These are phyloP conservation scores for Fusarium sp. DNA, from an alignment of 2,329 filamentous ascomycete genomes.

Conservation along the genomic window DNA sequence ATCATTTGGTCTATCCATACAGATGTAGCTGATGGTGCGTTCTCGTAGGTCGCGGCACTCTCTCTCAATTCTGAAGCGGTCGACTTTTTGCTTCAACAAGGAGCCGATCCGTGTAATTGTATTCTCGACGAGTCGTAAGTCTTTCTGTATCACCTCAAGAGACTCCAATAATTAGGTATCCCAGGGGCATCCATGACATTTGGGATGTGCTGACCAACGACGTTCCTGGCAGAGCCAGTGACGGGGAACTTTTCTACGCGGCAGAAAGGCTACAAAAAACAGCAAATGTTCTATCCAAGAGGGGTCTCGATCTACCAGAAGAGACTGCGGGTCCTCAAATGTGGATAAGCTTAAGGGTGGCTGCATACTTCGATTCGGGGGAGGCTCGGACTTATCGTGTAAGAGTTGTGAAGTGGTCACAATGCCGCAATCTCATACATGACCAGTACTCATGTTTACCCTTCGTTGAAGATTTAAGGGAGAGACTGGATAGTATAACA, in stretches of 20 bases:
- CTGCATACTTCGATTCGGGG: background rate
- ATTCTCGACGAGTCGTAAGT: background rate
- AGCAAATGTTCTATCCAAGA: background rate
- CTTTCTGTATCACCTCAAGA: background rate
- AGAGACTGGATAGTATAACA: background rate
- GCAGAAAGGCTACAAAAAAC: background rate
- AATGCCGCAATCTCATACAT: background rate
- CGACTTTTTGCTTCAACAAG: background rate
- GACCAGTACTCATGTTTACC: background rate
- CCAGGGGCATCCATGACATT: background rate
- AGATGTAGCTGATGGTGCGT: background rate
- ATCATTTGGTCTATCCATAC: background rate
- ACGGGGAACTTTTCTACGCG: background rate
- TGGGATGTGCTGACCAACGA: background rate
- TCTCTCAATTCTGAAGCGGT: background rate
- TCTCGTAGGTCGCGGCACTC: background rate
- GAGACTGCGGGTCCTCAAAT: background rate
- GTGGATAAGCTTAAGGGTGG: background rate
- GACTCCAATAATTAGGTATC: background rate
- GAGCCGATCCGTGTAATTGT: background rate
- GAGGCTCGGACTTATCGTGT: background rate
- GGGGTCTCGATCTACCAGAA: background rate
- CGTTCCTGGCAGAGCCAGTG: background rate
- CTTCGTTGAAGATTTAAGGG: background rate
- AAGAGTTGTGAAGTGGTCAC: background rate